Conservation (phyloP, 2,329 filamentous ascomycete species). For the Setomelanomma holmii region DNA sequence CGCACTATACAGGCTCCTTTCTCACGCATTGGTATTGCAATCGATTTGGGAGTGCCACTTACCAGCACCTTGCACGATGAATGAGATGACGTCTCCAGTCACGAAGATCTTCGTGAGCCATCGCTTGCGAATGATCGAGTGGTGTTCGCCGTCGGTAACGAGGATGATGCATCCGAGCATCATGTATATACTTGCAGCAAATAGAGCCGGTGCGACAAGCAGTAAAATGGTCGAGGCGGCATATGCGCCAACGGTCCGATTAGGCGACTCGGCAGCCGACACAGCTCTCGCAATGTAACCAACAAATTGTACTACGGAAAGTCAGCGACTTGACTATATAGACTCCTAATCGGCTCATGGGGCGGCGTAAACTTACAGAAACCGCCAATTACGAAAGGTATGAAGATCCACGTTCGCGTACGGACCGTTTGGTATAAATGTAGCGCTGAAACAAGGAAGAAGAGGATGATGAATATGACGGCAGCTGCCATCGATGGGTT, state of each 20-base stretch:
- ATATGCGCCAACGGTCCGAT: constrained; percentile 45
- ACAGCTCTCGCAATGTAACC: constrained; percentile 53
- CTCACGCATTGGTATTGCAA: background rate
- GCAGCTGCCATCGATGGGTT: constrained; percentile 56
- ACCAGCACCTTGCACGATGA: constrained; percentile 49
- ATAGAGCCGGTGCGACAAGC: constrained; percentile 56
- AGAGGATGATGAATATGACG: constrained; percentile 57
- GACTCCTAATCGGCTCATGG: too few relatives aligned
- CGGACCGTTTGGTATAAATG: constrained; percentile 54
- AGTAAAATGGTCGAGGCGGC: constrained; percentile 51
- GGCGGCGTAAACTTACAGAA: constrained; percentile 53
- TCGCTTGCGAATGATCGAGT: constrained; percentile 46
- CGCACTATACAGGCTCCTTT: background rate
- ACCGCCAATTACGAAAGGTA: constrained; percentile 60
- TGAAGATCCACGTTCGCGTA: constrained; percentile 58
- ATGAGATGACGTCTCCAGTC: constrained; percentile 53
- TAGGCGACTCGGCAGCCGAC: constrained; percentile 21
- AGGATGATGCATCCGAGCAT: constrained; percentile 55
- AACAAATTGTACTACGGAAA: constrained; percentile 53
- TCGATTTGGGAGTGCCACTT: background rate
- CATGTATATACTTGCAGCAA: constrained; percentile 60
- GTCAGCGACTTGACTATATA: too few relatives aligned
- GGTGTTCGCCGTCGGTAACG: constrained; percentile 46
- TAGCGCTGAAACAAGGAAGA: constrained; percentile 48
- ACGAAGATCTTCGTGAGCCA: constrained; percentile 57